A percentile compares a stretch with the other conserved stretches of the same genome.
These are phyloP conservation scores for Stipa capillata DNA, from an alignment of 176 grass and related monocot species.

Conservation along the genomic window DNA sequence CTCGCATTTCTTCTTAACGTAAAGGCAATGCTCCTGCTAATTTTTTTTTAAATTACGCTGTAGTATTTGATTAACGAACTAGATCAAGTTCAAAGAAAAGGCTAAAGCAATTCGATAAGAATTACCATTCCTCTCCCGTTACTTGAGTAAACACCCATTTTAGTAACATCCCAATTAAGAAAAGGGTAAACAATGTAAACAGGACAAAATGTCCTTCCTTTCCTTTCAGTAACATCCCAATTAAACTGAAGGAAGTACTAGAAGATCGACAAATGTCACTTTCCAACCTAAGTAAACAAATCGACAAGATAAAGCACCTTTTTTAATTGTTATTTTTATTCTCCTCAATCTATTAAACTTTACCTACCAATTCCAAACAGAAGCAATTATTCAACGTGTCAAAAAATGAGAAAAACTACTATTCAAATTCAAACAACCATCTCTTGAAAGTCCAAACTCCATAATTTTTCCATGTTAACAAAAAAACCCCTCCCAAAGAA, in stretches of 20 bases:
- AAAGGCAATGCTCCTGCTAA: too few species aligned
- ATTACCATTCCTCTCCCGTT: not conserved
- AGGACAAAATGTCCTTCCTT: not conserved
- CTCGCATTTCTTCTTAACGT: too few species aligned
- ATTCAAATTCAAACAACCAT: not conserved
- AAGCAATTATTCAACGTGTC: not conserved
- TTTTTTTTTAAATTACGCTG: too few species aligned
- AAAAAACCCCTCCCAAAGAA: too few species aligned
- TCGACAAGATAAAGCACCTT: constrained; percentile 1
- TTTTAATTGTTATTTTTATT: not conserved
- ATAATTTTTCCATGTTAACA: not conserved
- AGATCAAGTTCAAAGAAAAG: not conserved
- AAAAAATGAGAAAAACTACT: too few species aligned
- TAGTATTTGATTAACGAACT: not conserved
- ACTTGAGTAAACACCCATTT: constrained; percentile 1
- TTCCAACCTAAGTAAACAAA: constrained; percentile 11
- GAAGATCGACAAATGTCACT: not conserved
- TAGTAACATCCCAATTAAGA: too few species aligned
- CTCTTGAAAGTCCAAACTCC: not conserved
- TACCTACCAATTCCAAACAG: not conserved
- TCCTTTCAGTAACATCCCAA: not conserved
- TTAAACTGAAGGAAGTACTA: constrained; percentile 1
- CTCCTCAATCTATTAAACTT: not conserved
- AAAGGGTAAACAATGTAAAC: constrained; percentile 24
- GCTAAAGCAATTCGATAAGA: not conserved